Evolutionary conservation across 108 stramenopile genomes (phyloP).

Genomic region (Nitzschia sp.): DNA sequence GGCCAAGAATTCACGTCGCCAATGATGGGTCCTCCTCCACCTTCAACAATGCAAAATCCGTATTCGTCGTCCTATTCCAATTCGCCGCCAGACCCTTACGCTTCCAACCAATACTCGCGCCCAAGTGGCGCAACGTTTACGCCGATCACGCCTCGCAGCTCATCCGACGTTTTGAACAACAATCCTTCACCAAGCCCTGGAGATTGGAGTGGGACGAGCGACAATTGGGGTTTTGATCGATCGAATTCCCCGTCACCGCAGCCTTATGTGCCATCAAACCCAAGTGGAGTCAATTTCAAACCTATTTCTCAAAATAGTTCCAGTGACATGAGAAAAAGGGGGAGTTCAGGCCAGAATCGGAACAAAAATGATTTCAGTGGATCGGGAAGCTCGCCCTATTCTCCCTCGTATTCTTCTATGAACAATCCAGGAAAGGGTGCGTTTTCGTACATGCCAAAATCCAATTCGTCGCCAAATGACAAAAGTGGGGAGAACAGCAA

Average conservation of each 20-base stretch:
- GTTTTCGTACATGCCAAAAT: conserved; percentile 3
- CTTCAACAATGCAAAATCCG: not conserved
- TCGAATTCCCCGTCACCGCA: not conserved
- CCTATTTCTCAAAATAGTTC: not conserved
- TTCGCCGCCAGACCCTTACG: not conserved
- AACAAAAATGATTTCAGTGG: not conserved
- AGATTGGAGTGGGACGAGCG: not conserved
- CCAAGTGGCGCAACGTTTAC: not conserved
- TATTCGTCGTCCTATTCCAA: not conserved
- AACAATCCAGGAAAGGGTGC: not conserved
- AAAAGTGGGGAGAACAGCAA: no score
- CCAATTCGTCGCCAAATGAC: conserved; percentile 1
- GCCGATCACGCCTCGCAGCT: not conserved
- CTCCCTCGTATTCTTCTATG: not conserved
- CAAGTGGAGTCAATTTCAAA: not conserved
- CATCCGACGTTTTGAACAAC: not conserved
- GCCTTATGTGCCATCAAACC: not conserved
- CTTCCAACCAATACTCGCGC: not conserved
- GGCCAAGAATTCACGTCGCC: not conserved
- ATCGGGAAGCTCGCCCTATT: no score
- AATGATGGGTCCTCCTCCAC: not conserved
- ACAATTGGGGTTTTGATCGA: not conserved
- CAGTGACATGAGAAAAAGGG: not conserved
- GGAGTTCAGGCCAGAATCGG: not conserved
- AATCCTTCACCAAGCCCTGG: not conserved